Percentiles rank a stretch among this genome's conserved stretches.
Evolutionary conservation across 768 basidiomycete genomes (phyloP).

Genomic region (Tephrocybe sp.): DNA sequence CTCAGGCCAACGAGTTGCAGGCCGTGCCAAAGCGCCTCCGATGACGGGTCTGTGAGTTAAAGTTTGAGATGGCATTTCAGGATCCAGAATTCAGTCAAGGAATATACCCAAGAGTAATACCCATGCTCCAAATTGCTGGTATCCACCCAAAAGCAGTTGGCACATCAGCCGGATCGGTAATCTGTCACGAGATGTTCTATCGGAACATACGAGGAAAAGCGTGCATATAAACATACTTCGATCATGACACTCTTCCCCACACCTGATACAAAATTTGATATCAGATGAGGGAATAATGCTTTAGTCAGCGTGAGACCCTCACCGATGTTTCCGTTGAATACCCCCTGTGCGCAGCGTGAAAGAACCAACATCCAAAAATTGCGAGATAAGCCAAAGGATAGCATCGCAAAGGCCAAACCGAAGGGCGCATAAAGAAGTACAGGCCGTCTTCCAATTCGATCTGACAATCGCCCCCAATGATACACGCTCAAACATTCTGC

Average conservation of each 20-base stretch:
- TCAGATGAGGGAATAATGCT: not conserved
- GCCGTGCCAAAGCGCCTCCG: conserved; percentile 29
- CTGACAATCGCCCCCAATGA: conserved; percentile 35
- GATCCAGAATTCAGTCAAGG: too few relatives aligned
- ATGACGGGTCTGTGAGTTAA: conserved; percentile 22
- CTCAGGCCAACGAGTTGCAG: conserved; percentile 25
- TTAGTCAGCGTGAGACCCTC: not conserved
- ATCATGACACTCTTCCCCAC: conserved; percentile 5
- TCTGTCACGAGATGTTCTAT: too few relatives aligned
- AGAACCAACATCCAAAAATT: conserved; percentile 29
- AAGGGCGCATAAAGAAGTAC: conserved; percentile 32
- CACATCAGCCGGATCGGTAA: conserved; percentile 11
- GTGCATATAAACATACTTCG: conserved; percentile 8
- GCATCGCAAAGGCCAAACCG: conserved; percentile 30
- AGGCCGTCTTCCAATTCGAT: conserved; percentile 34
- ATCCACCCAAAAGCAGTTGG: conserved; percentile 12
- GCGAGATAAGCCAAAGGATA: conserved; percentile 32
- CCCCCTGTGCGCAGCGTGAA: conserved; percentile 29
- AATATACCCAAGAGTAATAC: conserved; percentile 22
- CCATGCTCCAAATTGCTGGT: conserved; percentile 14
- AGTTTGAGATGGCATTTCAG: not conserved
- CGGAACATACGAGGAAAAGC: too few relatives aligned
- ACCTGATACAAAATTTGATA: not conserved
- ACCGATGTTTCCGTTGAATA: conserved; percentile 43
- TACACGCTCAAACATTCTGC: conserved; percentile 33